Conservation (phyloP, 2,329 filamentous ascomycete species). For the Paracoccidioides lutzii region DNA sequence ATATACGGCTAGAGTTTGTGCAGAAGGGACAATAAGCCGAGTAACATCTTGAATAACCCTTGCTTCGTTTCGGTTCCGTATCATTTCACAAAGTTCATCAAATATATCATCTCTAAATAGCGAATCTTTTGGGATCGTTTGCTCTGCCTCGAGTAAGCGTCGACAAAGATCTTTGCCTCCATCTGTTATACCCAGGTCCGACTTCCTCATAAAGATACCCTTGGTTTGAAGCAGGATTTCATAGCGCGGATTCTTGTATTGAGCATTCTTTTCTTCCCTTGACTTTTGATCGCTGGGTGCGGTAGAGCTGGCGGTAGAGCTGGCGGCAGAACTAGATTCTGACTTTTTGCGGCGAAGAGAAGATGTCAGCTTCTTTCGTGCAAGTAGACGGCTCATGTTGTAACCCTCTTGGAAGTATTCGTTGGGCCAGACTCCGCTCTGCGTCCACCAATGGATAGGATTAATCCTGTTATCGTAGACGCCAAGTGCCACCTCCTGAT, state of each 20-base stretch:
- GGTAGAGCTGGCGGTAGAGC: slow-evolving; percentile 2
- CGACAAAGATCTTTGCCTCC: too few species aligned
- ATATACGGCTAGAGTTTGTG: too few species aligned
- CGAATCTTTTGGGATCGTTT: too few species aligned
- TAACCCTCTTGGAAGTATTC: slow-evolving; percentile 15
- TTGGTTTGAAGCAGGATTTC: slow-evolving; percentile 7
- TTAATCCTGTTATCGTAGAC: neutral
- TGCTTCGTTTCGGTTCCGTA: too few species aligned
- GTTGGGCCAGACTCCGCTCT: slow-evolving; percentile 15
- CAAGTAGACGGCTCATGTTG: slow-evolving; percentile 21
- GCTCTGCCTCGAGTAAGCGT: too few species aligned
- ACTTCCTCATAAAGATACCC: slow-evolving; percentile 13
- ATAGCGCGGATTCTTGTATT: slow-evolving; percentile 9
- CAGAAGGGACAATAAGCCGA: too few species aligned
- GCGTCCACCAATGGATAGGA: slow-evolving; percentile 17
- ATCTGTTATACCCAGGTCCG: neutral
- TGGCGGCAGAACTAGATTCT: slow-evolving; percentile 8
- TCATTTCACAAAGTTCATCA: too few species aligned
- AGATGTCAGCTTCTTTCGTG: slow-evolving; percentile 18
- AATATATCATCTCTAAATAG: too few species aligned
- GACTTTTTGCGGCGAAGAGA: slow-evolving; percentile 13
- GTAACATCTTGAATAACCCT: too few species aligned
- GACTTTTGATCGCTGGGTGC: slow-evolving; percentile 14
- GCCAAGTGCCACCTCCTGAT: neutral
- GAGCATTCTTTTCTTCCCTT: slow-evolving; percentile 10